Base-by-base conservation (phyloP, 176 grass and related monocot species). In the Juncus effusus region DNA sequence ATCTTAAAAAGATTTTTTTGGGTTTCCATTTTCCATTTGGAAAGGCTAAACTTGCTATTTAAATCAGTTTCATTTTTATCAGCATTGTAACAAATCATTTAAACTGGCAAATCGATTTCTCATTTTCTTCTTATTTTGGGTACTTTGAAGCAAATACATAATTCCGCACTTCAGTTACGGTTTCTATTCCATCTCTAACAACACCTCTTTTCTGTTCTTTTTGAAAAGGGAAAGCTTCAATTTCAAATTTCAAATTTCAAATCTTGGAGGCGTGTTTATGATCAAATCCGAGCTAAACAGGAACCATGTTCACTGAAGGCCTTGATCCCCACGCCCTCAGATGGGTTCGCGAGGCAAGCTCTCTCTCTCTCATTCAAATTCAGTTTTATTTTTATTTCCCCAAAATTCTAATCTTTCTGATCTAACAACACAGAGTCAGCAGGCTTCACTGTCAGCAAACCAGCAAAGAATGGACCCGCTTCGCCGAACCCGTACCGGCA, bases 301-400 rank as follows among this genome's bases (percentile, higher is more conserved):
- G 13, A 36, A 9, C 44, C 2, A 99, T 99, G 95, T 99, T 99
- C 76, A 90, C 89, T 14, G 95, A 99, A 73, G 95, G 95, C 11
- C 59, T 94, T 67, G 95, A 93, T 78, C 73, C 80, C 9, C 67
- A 85, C 39, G 83, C 85, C 13, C 76, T 99, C 67, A 82, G 87
- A 76, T 99, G 94, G 94, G 88, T 99, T 80, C 88, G 80, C 3
- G 75, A 99, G 85, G 94, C 86, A 37, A 74, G 80, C 45, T 45
- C 54, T 1, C 76, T 64, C 35, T 55, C 64, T 36, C 41, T 59
- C 60, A 51, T 54, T 64, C 5, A 77, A 16, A 4, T 64, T 56
- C 16, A 56, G 38, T 16, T 67, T 57, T 69, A 35, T 69, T 56
- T 36, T 7, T 69, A 54, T 69, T 69, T 10, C 7, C 56, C 11